Conservation (phyloP, 1,284 basidiomycete genomes). For the Tilletia caries region DNA sequence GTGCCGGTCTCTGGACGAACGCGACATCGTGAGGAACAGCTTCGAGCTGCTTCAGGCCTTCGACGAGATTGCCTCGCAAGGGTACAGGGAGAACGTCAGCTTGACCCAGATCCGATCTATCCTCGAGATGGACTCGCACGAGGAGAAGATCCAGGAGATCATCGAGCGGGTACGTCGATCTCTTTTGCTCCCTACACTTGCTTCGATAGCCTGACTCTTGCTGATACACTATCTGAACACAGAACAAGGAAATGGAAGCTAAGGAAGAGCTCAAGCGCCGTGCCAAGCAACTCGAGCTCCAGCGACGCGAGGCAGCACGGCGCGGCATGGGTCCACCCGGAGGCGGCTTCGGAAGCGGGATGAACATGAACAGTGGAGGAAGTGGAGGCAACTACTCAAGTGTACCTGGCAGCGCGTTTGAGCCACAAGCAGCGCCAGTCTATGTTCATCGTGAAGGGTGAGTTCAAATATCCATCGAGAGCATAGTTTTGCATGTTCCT, state of each 20-base stretch:
- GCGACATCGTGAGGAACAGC: slow-evolving; percentile 83
- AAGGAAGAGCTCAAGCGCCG: slow-evolving; percentile 98
- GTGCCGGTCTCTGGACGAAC: slow-evolving; percentile 70
- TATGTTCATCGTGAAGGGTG: slow-evolving; percentile 9
- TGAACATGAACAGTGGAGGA: slow-evolving; percentile 12
- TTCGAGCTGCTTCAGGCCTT: slow-evolving; percentile 94
- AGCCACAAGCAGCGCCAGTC: slow-evolving; percentile 6
- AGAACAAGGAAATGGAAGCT: slow-evolving; percentile 99
- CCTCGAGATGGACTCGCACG: slow-evolving; percentile 97
- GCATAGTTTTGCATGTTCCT: no score
- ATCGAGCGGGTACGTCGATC: slow-evolving; percentile 72
- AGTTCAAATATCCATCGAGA: background rate
- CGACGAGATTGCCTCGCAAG: slow-evolving; percentile 91
- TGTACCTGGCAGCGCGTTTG: slow-evolving; percentile 10
- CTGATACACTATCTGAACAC: slow-evolving; percentile 14
- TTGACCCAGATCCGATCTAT: slow-evolving; percentile 86
- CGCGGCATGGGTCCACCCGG: slow-evolving; percentile 25
- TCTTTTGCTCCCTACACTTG: no score
- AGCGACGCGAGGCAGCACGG: slow-evolving; percentile 64
- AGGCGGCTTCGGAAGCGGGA: slow-evolving; percentile 28
- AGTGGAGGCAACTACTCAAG: slow-evolving; percentile 2
- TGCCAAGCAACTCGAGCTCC: slow-evolving; percentile 97
- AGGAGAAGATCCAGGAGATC: slow-evolving; percentile 99
- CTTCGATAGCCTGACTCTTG: background rate
- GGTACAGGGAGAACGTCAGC: slow-evolving; percentile 90